These are phyloP conservation scores for Ceratocystis eucalypticola DNA, from an alignment of 2,329 filamentous ascomycete species.

Conservation along the genomic window DNA sequence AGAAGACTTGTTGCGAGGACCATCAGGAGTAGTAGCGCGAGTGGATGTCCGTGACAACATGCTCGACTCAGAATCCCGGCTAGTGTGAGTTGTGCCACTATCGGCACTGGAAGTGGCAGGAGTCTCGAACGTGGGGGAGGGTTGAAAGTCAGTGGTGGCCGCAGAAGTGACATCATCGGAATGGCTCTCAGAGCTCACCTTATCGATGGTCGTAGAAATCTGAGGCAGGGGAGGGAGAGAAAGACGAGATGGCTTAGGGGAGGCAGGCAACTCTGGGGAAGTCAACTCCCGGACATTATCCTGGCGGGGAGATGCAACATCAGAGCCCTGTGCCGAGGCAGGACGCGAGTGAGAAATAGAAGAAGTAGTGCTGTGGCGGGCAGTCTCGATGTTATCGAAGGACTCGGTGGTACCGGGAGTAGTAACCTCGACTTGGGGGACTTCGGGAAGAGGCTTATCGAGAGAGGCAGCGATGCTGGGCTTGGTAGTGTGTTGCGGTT, in stretches of 20 bases:
- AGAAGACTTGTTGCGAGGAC: constrained; percentile 46
- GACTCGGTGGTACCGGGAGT: constrained; percentile 30
- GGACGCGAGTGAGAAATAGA: constrained; percentile 25
- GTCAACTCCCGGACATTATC: not conserved
- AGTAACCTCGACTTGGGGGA: constrained; percentile 36
- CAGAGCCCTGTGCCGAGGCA: constrained; percentile 33
- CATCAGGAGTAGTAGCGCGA: constrained; percentile 73
- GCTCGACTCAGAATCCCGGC: constrained; percentile 69
- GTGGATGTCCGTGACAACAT: constrained; percentile 72
- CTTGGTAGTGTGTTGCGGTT: constrained; percentile 26
- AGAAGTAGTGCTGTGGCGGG: not conserved
- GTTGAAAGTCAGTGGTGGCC: constrained; percentile 32
- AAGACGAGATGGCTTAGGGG: constrained; percentile 30
- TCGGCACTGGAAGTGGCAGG: constrained; percentile 63
- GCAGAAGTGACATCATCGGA: constrained; percentile 13
- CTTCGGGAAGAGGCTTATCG: constrained; percentile 55
- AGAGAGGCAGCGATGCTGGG: constrained; percentile 33
- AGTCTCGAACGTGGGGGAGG: constrained; percentile 49
- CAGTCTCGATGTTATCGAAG: not conserved
- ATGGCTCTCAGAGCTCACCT: constrained; percentile 35
- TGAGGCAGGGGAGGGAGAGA: constrained; percentile 44
- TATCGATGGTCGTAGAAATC: constrained; percentile 40
- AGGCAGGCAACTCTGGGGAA: constrained; percentile 4
- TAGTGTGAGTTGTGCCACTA: constrained; percentile 65
- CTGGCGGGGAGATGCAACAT: constrained; percentile 17